Evolutionary conservation across 2,329 filamentous ascomycete genomes (phyloP).

Genomic region (Xylaria arbuscula): DNA sequence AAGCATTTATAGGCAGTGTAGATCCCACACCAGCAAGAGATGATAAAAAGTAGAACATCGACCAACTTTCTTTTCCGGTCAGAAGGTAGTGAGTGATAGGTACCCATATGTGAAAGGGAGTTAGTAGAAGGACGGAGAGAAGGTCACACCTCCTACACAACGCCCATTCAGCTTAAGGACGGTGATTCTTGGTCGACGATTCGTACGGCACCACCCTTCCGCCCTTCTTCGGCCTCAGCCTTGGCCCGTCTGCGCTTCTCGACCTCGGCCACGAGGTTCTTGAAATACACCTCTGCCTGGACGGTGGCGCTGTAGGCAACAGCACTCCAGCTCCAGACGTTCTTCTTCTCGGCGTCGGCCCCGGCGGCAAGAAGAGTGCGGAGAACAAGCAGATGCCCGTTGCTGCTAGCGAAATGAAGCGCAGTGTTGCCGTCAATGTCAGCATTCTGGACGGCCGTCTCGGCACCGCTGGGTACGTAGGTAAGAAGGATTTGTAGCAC

Average conservation of each 20-base stretch:
- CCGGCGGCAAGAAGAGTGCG: conserved; percentile 82
- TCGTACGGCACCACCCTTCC: conserved; percentile 57
- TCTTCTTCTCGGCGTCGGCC: conserved; percentile 77
- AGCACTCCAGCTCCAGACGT: conserved; percentile 83
- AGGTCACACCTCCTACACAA: neutral
- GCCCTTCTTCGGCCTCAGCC: conserved; percentile 54
- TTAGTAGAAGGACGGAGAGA: neutral
- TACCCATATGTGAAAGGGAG: neutral
- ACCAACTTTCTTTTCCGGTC: too few relatives aligned
- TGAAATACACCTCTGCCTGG: conserved; percentile 86
- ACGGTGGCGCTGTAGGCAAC: conserved; percentile 85
- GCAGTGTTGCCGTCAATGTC: conserved; percentile 86
- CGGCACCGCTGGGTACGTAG: conserved; percentile 66
- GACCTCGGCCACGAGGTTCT: conserved; percentile 77
- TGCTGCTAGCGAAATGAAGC: conserved; percentile 85
- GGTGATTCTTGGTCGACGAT: conserved; percentile 57
- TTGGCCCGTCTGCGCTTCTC: conserved; percentile 66
- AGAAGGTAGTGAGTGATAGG: too few relatives aligned
- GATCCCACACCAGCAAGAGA: neutral
- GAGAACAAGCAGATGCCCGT: conserved; percentile 81
- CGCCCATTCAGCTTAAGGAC: conserved; percentile 48
- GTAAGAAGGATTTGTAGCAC: conserved; percentile 73
- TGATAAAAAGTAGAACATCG: neutral
- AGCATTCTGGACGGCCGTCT: conserved; percentile 64
- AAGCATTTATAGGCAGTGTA: too few relatives aligned